Evolutionary conservation across 805 yeast species (phyloP).

Genomic region (Ogataea philodendri): DNA sequence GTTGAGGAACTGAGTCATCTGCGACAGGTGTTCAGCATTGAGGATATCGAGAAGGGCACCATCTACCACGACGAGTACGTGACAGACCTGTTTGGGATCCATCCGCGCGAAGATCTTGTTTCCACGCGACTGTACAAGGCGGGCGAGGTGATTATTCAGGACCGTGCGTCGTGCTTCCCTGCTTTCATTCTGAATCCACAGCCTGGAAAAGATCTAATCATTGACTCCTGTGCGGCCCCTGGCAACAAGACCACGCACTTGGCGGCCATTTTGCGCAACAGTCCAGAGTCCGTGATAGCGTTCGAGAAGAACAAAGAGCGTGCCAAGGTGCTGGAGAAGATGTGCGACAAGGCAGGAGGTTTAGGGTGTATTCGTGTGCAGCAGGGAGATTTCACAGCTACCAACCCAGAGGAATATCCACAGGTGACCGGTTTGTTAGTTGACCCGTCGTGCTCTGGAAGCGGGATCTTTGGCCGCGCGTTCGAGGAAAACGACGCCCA

Average conservation of each 20-base stretch:
- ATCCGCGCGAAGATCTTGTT: conserved; percentile 71
- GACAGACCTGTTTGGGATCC: conserved; percentile 77
- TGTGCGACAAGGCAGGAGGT: conserved; percentile 80
- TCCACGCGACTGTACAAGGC: conserved; percentile 62
- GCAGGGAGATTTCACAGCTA: conserved; percentile 60
- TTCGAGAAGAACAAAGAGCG: conserved; percentile 83
- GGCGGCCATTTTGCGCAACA: conserved; percentile 57
- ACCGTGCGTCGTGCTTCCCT: conserved; percentile 96
- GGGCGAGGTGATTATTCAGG: conserved; percentile 89
- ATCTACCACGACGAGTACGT: conserved; percentile 73
- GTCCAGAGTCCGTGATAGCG: conserved; percentile 59
- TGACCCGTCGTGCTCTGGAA: conserved; percentile 97
- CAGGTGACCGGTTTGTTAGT: conserved; percentile 79
- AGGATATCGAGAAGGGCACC: conserved; percentile 46
- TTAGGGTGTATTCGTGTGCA: conserved; percentile 39
- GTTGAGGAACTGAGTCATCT: conserved; percentile 43
- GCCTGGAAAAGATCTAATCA: conserved; percentile 54
- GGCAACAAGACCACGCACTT: conserved; percentile 96
- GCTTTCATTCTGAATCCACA: conserved; percentile 72
- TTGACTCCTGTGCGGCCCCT: conserved; percentile 98
- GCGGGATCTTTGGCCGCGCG: conserved; percentile 94
- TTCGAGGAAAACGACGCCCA: conserved; percentile 56
- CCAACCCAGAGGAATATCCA: conserved; percentile 55
- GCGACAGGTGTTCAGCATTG: conserved; percentile 44
- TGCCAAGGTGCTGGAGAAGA: conserved; percentile 63